phyloP scores from a whole-genome alignment of 176 grass and related monocot species.

The Oryza glumipatula region DNA sequence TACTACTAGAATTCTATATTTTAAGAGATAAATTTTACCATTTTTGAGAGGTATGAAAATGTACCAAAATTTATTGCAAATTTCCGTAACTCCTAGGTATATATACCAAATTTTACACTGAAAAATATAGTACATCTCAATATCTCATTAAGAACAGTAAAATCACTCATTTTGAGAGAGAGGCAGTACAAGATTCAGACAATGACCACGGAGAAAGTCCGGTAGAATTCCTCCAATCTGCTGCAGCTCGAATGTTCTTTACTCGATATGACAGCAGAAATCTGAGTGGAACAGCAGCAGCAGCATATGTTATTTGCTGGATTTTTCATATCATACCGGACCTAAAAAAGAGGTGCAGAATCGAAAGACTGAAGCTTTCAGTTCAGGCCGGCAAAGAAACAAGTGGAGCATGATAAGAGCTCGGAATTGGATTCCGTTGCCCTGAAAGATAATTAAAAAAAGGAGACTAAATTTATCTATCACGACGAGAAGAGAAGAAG shows the following conservation, averaged over 20 bases:
- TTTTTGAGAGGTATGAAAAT: too few species aligned
- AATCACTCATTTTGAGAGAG: too few species aligned
- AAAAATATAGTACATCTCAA: too few species aligned
- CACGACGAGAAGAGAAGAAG: neutral
- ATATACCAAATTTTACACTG: too few species aligned
- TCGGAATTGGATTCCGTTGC: conserved; percentile 46
- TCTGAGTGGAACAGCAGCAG: conserved; percentile 1
- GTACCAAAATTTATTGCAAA: too few species aligned
- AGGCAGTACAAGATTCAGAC: neutral
- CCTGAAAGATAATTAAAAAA: neutral
- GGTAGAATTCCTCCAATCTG: neutral
- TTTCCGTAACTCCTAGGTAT: too few species aligned
- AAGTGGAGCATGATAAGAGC: conserved; percentile 8
- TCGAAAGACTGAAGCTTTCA: conserved; percentile 22
- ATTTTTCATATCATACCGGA: neutral
- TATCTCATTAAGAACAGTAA: too few species aligned
- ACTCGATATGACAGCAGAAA: neutral
- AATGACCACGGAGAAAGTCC: neutral
- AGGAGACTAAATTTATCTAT: neutral
- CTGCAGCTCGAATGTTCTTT: neutral
- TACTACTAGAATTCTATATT: too few species aligned
- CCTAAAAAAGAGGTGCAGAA: conserved; percentile 34
- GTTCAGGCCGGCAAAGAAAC: neutral
- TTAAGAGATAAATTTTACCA: too few species aligned
- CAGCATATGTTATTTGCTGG: conserved; percentile 39